These are phyloP conservation scores for Quercus phellos DNA, from an alignment of 331 rosid genomes.

Conservation along the genomic window DNA sequence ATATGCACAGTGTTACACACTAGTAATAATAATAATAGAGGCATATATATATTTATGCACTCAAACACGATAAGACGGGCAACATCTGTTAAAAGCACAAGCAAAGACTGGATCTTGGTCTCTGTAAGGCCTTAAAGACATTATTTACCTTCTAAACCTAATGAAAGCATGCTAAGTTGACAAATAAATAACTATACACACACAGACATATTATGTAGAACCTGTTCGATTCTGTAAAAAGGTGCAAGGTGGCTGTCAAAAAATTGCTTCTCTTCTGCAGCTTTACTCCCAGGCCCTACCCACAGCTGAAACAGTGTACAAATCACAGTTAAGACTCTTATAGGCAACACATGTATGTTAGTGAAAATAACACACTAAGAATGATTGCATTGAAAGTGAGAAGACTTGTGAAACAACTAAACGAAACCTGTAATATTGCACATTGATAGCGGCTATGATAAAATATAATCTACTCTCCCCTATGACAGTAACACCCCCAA, in stretches of 20 bases:
- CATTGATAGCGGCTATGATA: background rate
- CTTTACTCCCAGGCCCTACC: slow-evolving; percentile 99
- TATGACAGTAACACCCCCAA: background rate
- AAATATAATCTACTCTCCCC: background rate
- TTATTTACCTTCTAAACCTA: background rate
- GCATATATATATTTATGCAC: background rate
- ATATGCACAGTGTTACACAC: too few relatives aligned
- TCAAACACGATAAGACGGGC: background rate
- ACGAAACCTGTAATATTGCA: background rate
- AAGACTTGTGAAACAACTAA: background rate
- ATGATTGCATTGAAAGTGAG: background rate
- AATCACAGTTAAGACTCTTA: slow-evolving; percentile 13
- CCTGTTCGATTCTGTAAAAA: slow-evolving; percentile 99
- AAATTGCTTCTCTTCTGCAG: slow-evolving; percentile 85
- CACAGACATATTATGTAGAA: slow-evolving; percentile 14
- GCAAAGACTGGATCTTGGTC: background rate
- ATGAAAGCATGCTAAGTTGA: background rate
- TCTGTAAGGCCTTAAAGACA: background rate
- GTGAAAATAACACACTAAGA: background rate
- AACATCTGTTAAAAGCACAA: background rate
- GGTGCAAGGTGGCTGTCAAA: slow-evolving; percentile 93
- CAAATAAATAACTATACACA: background rate
- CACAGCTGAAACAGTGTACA: slow-evolving; percentile 66
- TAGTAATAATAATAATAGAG: too few relatives aligned
- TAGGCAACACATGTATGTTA: background rate